Percentiles rank a stretch among this genome's conserved stretches.
These are phyloP conservation scores for Mucor circinelloides DNA, from an alignment of 371 early-diverging fungal genomes.

Conservation along the genomic window DNA sequence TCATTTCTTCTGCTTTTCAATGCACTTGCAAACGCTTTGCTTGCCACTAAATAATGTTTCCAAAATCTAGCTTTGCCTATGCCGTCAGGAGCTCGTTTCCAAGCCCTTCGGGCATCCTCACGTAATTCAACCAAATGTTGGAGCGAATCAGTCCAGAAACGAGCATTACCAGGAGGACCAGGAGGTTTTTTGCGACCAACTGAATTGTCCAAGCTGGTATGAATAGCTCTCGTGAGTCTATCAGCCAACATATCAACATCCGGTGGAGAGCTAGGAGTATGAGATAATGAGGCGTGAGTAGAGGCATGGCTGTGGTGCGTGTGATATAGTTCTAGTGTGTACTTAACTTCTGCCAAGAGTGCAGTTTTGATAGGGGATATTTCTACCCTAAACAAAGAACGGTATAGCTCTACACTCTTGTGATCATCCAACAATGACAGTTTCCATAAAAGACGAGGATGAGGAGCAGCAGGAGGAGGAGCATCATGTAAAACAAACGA, in stretches of 20 bases:
- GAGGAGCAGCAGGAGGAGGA: not conserved
- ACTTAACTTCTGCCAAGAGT: too few relatives aligned
- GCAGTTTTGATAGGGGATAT: too few relatives aligned
- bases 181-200: not conserved
- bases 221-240: not conserved
- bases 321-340: too few relatives aligned
- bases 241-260: not conserved
- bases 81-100: not conserved
- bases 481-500: not conserved
- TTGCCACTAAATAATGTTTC: too few relatives aligned
- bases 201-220: conserved; percentile 1
- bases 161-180: not conserved
- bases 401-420: not conserved
- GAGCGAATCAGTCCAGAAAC: not conserved
- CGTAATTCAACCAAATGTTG: not conserved
- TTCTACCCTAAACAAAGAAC: not conserved
- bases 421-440: not conserved
- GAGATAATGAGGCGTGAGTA: not conserved
- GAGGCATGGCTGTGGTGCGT: not conserved
- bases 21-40: too few relatives aligned
- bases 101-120: not conserved
- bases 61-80: too few relatives aligned
- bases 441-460: conserved; percentile 7
- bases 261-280: not conserved
- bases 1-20: too few relatives aligned